Conservation (phyloP, 2,329 filamentous ascomycete species). For the Tolypocladium ophioglossoides region DNA sequence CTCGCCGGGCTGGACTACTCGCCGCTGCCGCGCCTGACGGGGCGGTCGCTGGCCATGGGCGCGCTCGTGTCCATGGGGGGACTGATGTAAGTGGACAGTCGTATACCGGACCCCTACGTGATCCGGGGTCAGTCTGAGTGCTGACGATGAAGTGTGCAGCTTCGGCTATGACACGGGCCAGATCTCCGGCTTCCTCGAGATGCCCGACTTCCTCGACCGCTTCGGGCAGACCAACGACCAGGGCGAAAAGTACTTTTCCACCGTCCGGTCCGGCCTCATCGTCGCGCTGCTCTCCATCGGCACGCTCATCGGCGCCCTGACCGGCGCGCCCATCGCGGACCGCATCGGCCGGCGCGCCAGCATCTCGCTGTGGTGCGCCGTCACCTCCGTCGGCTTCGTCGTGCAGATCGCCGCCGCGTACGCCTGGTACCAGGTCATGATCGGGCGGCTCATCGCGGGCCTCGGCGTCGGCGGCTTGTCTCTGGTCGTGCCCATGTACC, state of each 20-base stretch:
- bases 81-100: conserved; percentile 23
- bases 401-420: conserved; percentile 48
- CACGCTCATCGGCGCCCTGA: conserved; percentile 48
- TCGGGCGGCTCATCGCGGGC: conserved; percentile 55
- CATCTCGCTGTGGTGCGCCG: conserved; percentile 49
- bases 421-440: conserved; percentile 55
- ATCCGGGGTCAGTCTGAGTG: too few relatives aligned
- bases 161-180: conserved; percentile 42
- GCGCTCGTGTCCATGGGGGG: conserved; percentile 34
- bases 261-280: conserved; percentile 46
- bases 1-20: conserved; percentile 32
- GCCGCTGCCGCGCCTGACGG: conserved; percentile 28
- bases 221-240: conserved; percentile 33
- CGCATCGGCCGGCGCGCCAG: conserved; percentile 50
- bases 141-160: conserved; percentile 8
- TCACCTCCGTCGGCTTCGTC: conserved; percentile 56
- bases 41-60: conserved; percentile 25
- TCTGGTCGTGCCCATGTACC: conserved; percentile 61
- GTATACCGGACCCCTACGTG: too few relatives aligned
- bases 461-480: conserved; percentile 57
- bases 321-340: conserved; percentile 54
- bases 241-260: conserved; percentile 34
- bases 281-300: conserved; percentile 49
- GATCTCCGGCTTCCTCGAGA: conserved; percentile 46
- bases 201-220: conserved; percentile 42